Percentiles rank a stretch among this genome's conserved stretches.
Evolutionary conservation across 2,329 filamentous ascomycete genomes (phyloP).

Genomic region (Paraconiothyrium sp.): DNA sequence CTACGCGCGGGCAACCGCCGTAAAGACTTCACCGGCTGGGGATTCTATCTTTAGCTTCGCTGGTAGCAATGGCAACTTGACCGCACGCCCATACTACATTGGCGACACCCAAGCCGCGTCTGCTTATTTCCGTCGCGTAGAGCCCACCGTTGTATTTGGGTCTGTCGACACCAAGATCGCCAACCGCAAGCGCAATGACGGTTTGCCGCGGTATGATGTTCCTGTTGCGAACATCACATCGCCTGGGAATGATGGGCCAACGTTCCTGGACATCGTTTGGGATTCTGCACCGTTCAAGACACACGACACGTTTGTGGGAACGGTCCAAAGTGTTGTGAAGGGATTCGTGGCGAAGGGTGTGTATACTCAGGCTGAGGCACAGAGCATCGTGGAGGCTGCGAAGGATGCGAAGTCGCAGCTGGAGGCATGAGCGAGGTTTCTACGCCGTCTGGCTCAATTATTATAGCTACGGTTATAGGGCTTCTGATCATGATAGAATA

Average conservation of each 20-base stretch:
- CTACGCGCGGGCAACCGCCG: slow-evolving; percentile 20
- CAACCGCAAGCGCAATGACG: slow-evolving; percentile 27
- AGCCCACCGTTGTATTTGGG: slow-evolving; percentile 24
- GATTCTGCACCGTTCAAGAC: slow-evolving; percentile 24
- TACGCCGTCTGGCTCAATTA: too few relatives aligned
- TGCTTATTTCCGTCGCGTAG: slow-evolving; percentile 24
- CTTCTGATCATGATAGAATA: background rate
- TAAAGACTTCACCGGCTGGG: slow-evolving; percentile 8
- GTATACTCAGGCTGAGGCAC: slow-evolving; percentile 12
- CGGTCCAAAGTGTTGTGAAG: slow-evolving; percentile 12
- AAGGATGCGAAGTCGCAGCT: slow-evolving; percentile 9
- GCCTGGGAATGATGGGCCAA: slow-evolving; percentile 23
- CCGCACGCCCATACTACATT: slow-evolving; percentile 23
- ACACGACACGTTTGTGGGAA: slow-evolving; percentile 20
- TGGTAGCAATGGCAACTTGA: slow-evolving; percentile 10
- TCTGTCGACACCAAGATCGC: slow-evolving; percentile 18
- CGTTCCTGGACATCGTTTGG: slow-evolving; percentile 27
- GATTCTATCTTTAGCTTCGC: slow-evolving; percentile 1
- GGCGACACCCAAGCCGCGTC: slow-evolving; percentile 17
- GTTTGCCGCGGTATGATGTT: slow-evolving; percentile 25
- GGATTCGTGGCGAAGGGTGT: slow-evolving; percentile 19
- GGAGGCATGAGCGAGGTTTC: background rate
- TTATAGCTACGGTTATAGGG: too few relatives aligned
- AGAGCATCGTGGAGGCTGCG: slow-evolving; percentile 17
- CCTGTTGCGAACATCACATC: slow-evolving; percentile 21